Percentiles rank a stretch among this genome's conserved stretches.
These are phyloP conservation scores for Begonia loranthoides DNA, from an alignment of 306 rosid species.

Conservation along the genomic window DNA sequence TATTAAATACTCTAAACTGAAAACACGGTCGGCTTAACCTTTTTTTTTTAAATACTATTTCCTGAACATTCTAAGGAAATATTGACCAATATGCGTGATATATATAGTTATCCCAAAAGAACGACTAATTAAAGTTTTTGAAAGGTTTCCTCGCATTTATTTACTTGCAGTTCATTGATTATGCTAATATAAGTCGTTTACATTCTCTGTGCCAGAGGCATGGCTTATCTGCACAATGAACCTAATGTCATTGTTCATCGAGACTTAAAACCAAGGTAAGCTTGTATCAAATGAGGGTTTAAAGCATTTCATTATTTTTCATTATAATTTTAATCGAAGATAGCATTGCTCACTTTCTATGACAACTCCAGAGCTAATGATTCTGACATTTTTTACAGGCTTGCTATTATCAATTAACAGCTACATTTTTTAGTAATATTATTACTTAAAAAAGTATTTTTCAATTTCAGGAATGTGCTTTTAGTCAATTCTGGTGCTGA, in stretches of 20 bases:
- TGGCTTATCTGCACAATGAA: constrained; percentile 94
- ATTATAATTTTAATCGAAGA: too few species aligned
- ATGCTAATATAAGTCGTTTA: constrained; percentile 20
- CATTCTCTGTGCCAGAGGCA: constrained; percentile 43
- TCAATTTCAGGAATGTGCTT: constrained; percentile 76
- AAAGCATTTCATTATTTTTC: too few species aligned
- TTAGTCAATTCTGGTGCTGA: constrained; percentile 89
- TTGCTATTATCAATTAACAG: constrained; percentile 1
- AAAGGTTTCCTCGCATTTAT: too few species aligned
- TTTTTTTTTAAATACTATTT: too few species aligned
- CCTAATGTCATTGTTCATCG: constrained; percentile 87
- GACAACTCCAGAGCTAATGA: too few species aligned
- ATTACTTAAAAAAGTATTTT: constrained; percentile 4
- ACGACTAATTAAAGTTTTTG: too few species aligned
- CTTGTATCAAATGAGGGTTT: not conserved
- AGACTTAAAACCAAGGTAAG: constrained; percentile 86
- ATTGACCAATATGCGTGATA: too few species aligned
- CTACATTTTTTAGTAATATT: not conserved
- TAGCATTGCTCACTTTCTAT: too few species aligned
- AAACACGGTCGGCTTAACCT: too few species aligned
- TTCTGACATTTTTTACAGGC: not conserved
- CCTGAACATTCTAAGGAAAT: too few species aligned
- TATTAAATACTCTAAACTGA: too few species aligned
- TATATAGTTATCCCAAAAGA: too few species aligned
- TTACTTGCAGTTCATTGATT: constrained; percentile 8